Conservation (phyloP, 1,139 yeast species). For the Geotrichum macrosporum region DNA sequence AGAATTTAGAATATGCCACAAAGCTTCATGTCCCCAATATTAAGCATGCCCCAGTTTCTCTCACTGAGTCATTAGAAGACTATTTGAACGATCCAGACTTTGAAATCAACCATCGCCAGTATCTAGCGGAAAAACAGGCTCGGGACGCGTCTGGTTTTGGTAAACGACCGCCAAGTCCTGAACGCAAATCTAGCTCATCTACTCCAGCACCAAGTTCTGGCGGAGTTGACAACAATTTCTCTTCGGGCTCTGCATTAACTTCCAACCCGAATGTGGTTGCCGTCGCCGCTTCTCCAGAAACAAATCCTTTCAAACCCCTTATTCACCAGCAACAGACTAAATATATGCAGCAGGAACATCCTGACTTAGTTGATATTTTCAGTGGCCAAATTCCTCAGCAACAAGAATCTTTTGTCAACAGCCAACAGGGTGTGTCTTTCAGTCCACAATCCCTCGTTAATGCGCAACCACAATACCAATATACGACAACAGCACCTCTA, state of each 20-base stretch:
- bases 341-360: conserved; percentile 18
- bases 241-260: conserved; percentile 30
- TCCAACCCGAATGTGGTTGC: conserved; percentile 32
- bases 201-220: conserved; percentile 16
- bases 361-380: conserved; percentile 28
- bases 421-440: conserved; percentile 10
- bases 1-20: conserved; percentile 79
- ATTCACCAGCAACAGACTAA: conserved; percentile 19
- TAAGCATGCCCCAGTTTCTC: conserved; percentile 93
- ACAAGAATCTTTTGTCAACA: conserved; percentile 24
- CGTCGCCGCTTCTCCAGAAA: conserved; percentile 31
- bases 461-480: conserved; percentile 25
- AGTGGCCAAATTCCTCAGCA: conserved; percentile 24
- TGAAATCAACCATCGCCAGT: conserved; percentile 73
- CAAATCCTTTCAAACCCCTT: conserved; percentile 24
- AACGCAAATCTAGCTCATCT: conserved; percentile 8
- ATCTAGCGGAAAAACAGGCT: conserved; percentile 58
- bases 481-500: conserved; percentile 19
- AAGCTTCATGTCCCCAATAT: conserved; percentile 92
- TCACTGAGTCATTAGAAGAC: conserved; percentile 81
- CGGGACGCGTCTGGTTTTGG: conserved; percentile 28
- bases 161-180: conserved; percentile 18
- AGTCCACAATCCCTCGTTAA: conserved; percentile 19
- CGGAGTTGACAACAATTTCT: background rate
- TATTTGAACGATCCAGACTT: conserved; percentile 83